These are phyloP conservation scores for Giardia muris DNA, from an alignment of 208 protist species.

Conservation along the genomic window DNA sequence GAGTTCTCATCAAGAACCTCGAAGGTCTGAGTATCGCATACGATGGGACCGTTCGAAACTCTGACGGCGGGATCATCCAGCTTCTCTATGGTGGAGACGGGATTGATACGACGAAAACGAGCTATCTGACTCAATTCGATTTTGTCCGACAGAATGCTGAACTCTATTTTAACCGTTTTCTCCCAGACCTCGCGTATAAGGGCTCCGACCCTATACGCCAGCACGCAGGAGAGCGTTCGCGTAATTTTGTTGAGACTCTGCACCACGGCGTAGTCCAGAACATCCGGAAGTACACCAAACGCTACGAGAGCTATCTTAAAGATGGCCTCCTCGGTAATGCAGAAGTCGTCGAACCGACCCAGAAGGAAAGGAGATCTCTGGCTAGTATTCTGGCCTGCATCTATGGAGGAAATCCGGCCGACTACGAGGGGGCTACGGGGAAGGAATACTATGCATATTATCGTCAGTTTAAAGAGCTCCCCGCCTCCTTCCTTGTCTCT, in stretches of 20 bases:
- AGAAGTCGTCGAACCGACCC: too few species aligned
- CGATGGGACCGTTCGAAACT: conserved; percentile 44
- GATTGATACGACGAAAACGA: conserved; percentile 74
- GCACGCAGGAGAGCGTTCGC: too few species aligned
- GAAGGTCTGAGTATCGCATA: conserved; percentile 47
- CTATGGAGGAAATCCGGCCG: neutral
- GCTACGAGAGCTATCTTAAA: too few species aligned
- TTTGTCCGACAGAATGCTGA: conserved; percentile 56
- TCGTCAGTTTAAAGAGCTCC: neutral
- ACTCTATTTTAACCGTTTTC: neutral
- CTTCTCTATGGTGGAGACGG: conserved; percentile 93
- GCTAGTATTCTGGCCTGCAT: too few species aligned
- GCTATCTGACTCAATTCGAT: conserved; percentile 67
- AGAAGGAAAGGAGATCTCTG: too few species aligned
- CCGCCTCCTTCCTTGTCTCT: neutral
- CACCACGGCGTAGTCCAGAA: too few species aligned
- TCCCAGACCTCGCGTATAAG: neutral
- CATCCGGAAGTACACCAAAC: too few species aligned
- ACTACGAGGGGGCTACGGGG: neutral
- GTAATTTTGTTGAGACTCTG: too few species aligned
- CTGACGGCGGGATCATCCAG: conserved; percentile 48
- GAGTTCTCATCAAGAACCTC: conserved; percentile 43
- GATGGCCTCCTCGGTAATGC: too few species aligned
- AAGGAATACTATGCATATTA: neutral
- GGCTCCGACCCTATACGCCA: too few species aligned